Percentiles rank a stretch among this genome's conserved stretches.
Evolutionary conservation across 345 rosid species (phyloP).

Genomic region (Populus alba): DNA sequence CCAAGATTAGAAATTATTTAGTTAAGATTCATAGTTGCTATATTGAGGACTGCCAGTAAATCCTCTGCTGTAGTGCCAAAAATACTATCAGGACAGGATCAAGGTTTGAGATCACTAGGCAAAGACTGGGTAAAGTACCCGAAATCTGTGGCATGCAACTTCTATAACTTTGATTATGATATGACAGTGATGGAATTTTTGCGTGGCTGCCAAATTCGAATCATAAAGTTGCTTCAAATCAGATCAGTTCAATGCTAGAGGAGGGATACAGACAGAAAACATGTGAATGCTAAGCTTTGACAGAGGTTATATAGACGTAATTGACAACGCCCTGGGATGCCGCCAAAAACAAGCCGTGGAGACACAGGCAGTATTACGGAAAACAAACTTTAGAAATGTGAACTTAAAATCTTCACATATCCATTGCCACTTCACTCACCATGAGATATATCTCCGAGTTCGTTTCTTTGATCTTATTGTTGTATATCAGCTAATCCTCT

Average conservation of each 20-base stretch:
- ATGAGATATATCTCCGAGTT: neutral
- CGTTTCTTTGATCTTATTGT: neutral
- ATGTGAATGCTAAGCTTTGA: neutral
- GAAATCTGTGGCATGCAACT: conserved; percentile 6
- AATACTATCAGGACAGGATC: neutral
- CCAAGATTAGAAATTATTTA: neutral
- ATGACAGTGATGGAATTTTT: conserved; percentile 2
- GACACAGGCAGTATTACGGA: neutral
- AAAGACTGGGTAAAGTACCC: conserved; percentile 4
- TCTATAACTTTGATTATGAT: conserved; percentile 1
- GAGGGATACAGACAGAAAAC: neutral
- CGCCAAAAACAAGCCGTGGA: neutral
- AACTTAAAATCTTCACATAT: neutral
- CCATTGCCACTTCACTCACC: neutral
- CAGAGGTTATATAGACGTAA: neutral
- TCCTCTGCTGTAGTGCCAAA: neutral
- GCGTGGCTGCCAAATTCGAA: neutral
- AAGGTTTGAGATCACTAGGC: neutral
- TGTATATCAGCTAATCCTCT: neutral
- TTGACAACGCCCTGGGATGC: neutral
- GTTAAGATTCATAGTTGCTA: neutral
- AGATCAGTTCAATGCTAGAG: neutral
- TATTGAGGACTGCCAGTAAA: neutral
- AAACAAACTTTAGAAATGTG: neutral
- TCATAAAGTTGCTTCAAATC: conserved; percentile 1